These are phyloP conservation scores for Metrosideros polymorpha DNA, from an alignment of 441 rosid species.

Conservation along the genomic window DNA sequence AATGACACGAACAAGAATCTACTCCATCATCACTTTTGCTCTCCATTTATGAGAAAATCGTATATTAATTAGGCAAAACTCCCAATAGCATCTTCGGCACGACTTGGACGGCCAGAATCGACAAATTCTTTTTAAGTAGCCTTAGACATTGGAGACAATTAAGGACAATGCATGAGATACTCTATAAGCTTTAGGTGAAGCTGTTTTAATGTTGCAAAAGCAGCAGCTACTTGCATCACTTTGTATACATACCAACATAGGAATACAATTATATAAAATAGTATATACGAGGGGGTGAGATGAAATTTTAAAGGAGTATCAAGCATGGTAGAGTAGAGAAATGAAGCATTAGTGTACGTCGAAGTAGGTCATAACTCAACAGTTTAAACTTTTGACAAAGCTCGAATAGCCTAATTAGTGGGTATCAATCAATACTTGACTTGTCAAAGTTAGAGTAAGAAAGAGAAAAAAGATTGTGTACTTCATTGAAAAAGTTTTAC, in stretches of 20 bases:
- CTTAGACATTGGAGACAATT: not conserved
- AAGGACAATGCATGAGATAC: not conserved
- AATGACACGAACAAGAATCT: not conserved
- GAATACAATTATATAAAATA: too few species aligned
- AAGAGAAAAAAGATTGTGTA: not conserved
- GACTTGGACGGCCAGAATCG: not conserved
- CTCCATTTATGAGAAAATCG: not conserved
- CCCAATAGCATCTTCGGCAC: not conserved
- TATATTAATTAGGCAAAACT: not conserved
- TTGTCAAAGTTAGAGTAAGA: not conserved
- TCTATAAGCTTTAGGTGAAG: not conserved
- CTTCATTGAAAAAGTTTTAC: not conserved
- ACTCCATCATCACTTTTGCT: not conserved
- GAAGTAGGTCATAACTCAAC: not conserved
- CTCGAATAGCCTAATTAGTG: not conserved
- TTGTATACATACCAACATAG: too few species aligned
- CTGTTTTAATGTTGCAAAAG: not conserved
- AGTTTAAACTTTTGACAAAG: not conserved
- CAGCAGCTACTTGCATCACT: too few species aligned
- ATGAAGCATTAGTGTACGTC: rapidly evolving
- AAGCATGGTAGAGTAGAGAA: not conserved
- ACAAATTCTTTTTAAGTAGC: not conserved
- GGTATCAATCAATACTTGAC: not conserved
- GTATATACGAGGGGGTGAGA: not conserved
- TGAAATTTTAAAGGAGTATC: not conserved